phyloP scores from a whole-genome alignment of 2,329 filamentous ascomycete species.

The Fusarium aywerte region DNA sequence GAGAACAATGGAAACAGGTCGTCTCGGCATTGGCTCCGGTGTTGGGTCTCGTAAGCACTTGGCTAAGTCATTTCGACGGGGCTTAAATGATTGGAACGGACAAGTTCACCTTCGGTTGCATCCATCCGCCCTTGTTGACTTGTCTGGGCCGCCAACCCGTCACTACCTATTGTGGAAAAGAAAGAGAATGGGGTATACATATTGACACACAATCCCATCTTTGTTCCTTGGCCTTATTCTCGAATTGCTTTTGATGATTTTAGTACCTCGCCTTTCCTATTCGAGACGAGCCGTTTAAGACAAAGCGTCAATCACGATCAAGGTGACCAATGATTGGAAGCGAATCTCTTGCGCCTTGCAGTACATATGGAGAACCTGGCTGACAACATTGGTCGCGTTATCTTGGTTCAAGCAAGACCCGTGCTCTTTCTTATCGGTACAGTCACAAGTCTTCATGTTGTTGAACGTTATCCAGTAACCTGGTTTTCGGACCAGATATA shows the following conservation, averaged over 20 bases:
- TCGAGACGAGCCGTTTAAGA: constrained; percentile 13
- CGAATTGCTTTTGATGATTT: not conserved
- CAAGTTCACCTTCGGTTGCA: constrained; percentile 33
- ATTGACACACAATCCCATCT: not conserved
- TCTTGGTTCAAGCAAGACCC: constrained; percentile 11
- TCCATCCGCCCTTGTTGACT: constrained; percentile 15
- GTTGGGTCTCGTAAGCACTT: not conserved
- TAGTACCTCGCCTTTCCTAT: constrained; percentile 24
- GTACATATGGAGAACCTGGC: not conserved
- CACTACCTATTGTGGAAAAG: constrained; percentile 2
- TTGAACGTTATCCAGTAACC: constrained; percentile 26
- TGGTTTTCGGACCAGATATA: constrained; percentile 31
- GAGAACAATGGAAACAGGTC: constrained; percentile 21
- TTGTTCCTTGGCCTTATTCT: not conserved
- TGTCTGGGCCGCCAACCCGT: not conserved
- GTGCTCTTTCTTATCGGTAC: constrained; percentile 6
- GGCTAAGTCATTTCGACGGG: not conserved
- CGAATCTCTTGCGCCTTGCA: constrained; percentile 18
- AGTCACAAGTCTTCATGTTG: constrained; percentile 4
- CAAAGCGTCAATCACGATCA: constrained; percentile 2
- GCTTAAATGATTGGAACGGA: constrained; percentile 25
- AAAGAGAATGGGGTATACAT: not conserved
- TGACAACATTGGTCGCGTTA: constrained; percentile 10
- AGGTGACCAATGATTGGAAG: constrained; percentile 19
- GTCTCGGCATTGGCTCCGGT: constrained; percentile 5